Evolutionary conservation across 2,329 filamentous ascomycete species (phyloP), one percentile per base, ranked within the genome.

Genomic region (Diplodia seriata): DNA sequence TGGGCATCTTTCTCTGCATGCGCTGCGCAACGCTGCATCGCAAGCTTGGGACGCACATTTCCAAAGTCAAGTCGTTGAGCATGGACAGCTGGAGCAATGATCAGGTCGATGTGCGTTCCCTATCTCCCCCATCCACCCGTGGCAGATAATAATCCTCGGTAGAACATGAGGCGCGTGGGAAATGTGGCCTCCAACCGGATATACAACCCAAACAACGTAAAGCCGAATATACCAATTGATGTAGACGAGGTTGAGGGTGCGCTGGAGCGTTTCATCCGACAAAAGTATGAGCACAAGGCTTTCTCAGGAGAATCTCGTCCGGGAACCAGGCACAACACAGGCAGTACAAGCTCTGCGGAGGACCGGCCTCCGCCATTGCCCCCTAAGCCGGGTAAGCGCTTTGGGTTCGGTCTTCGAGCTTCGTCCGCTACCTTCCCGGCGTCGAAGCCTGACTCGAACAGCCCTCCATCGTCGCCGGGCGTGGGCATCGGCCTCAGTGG

Each of bases 1-100:
- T 99, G 81, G 95, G 95, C 69, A 89, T 98, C 71, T 99, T 99
- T 78, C 85, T 99, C 62, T 99, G 95, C 82, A 96, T 99, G 91
- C 92, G 95, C 78, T 99, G 95, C 84, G 95, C 94, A 66, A 88
- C 93, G 66, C 87, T 98, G 76, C 95, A 99, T 83, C 92, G 95
- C 76, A 98, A 98, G 81, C 85, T 99, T 75, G 95, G 95, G 70
- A 98, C 95, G 50, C 95, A 99, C 80, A 93, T 99, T 71, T 97
- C 94, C 72, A 99, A 99, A 80, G 93, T 99, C 83, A 99, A 99
- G 81, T 98, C 94, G 47, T 81, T 99, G 82, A 98, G 91, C 79
- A 98, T 99, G 94, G 95, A 99, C 81, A 95, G 91, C 73, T 99
- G 95, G 95, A 89, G 91, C 59, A 90, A 90, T 75, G 95, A 98